Evolutionary conservation across 2,329 filamentous ascomycete species (phyloP), one percentile per base, ranked within the genome.

Genomic region (Colletotrichum cordylinicola): DNA sequence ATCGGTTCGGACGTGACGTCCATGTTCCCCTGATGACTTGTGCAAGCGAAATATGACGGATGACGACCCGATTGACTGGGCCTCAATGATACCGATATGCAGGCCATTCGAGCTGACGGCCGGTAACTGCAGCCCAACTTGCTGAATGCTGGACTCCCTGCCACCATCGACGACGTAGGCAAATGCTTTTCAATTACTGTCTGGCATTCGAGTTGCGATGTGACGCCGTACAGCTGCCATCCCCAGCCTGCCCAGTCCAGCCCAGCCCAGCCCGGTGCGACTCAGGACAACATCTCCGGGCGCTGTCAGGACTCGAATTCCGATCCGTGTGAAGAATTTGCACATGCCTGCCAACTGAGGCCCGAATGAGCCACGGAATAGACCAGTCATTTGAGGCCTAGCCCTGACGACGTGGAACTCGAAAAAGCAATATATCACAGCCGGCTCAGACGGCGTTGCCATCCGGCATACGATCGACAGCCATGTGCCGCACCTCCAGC

Each of bases 51-150:
- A 73, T 74, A 29, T 75, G 70, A 75, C 48, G 56, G 60, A 69
- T 75, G 70, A 75, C 70, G 74, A 75, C 74, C 74, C 58, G 70
- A 75, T 69, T 58, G 74, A 58, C 58, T 55, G 70, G 74, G 48
- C 70, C 48, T 62, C n/a, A n/a, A 67, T 24, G 52, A 72, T 62
- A 43, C 43, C 64, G 31, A 73, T 56, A 68, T 75, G 64, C 69
- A 73, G 62, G 56, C 27, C 33, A n/a, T 67, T 65, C 48, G 56
- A 73, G 64, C 72, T 72, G 73, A 64, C 48, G 35, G 48, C 24
- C 16, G 43, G n/a, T 21, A 27, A 33, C 31, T 58, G 27, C 24
- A 75, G 70, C 58, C 43, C 56, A 58, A 61, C 52, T 60, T 58
- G 66, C 52, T 60, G 66, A 39, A 10, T 39, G 52, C 29, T 18